Evolutionary conservation across 2,329 filamentous ascomycete species (phyloP).

Genomic region (Colletotrichum agaves): DNA sequence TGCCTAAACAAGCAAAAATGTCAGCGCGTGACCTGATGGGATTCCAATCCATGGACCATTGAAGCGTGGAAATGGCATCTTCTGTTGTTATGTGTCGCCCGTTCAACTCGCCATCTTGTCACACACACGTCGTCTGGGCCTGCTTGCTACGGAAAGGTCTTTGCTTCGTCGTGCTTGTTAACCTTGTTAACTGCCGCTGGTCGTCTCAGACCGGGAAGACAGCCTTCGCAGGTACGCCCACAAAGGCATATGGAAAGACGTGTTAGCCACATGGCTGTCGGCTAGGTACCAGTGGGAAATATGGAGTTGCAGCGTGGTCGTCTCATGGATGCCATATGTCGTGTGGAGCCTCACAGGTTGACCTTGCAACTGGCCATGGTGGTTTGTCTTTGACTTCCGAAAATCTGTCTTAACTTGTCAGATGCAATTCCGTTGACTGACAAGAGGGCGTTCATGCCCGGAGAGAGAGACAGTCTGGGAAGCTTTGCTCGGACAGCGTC

Average conservation of each 20-base stretch:
- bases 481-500: not conserved
- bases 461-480: not conserved
- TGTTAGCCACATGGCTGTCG: not conserved
- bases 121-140: not conserved
- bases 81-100: not conserved
- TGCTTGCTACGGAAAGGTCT: not conserved
- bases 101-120: not conserved
- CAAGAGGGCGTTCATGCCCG: not conserved
- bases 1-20: not conserved
- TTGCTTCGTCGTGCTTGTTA: not conserved
- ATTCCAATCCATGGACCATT: constrained; percentile 12
- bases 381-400: not conserved
- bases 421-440: not conserved
- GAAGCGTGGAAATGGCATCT: not conserved
- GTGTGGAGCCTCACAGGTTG: not conserved
- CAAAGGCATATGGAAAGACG: not conserved
- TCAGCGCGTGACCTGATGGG: constrained; percentile 8
- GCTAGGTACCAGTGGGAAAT: constrained; percentile 4
- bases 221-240: constrained; percentile 7
- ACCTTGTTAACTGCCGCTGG: constrained; percentile 12
- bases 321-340: constrained; percentile 18
- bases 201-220: not conserved
- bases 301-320: constrained; percentile 26
- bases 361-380: constrained; percentile 15
- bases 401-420: constrained; percentile 11